Evolutionary conservation across 1,284 basidiomycete genomes (phyloP).

Genomic region (Pyrrhoderma noxium): DNA sequence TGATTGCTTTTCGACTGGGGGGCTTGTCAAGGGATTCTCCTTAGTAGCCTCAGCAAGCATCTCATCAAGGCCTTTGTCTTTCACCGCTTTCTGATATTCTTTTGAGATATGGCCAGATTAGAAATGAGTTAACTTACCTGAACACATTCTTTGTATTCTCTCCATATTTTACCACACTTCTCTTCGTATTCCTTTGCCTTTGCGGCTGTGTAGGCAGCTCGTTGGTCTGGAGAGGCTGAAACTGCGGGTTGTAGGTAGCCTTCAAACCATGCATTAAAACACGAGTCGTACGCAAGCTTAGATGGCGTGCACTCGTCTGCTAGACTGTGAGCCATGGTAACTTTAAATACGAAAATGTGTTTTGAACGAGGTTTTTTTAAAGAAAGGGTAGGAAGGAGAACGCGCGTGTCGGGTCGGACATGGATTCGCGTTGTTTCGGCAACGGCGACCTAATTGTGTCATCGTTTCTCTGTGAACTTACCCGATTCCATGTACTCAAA

Average conservation of each 20-base stretch:
- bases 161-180: constrained; percentile 78
- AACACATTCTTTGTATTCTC: constrained; percentile 72
- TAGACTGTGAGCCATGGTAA: constrained; percentile 61
- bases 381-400: neutral
- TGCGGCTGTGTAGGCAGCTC: constrained; percentile 39
- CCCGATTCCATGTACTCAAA: too few relatives aligned
- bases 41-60: constrained; percentile 74
- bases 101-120: too few relatives aligned
- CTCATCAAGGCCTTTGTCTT: constrained; percentile 67
- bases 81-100: constrained; percentile 64
- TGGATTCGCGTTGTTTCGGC: neutral
- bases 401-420: neutral
- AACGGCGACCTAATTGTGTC: neutral
- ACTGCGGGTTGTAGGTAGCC: constrained; percentile 83
- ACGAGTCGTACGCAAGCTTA: constrained; percentile 85
- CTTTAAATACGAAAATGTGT: neutral
- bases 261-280: constrained; percentile 96
- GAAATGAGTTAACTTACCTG: constrained; percentile 46
- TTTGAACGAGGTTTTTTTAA: neutral
- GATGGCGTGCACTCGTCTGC: constrained; percentile 81
- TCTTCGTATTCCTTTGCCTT: constrained; percentile 78
- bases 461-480: too few relatives aligned
- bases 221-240: constrained; percentile 33
- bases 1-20: constrained; percentile 23
- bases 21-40: constrained; percentile 70